A percentile compares a stretch with the other conserved stretches of the same genome.
These are phyloP conservation scores for Boletus insuetus DNA, from an alignment of 768 basidiomycete species.

Conservation along the genomic window DNA sequence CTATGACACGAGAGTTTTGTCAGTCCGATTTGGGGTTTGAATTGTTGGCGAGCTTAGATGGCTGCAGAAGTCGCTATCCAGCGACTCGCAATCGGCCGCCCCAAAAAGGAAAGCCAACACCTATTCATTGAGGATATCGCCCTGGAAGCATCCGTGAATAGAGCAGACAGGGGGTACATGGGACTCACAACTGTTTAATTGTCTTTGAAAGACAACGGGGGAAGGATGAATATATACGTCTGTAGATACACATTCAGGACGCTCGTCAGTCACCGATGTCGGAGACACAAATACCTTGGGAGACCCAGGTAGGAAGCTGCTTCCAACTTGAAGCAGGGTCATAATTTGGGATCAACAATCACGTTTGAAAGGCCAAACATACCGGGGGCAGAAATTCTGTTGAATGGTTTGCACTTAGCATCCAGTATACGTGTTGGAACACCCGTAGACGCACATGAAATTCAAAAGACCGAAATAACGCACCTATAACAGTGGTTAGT, in stretches of 20 bases:
- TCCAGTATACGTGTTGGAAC: too few species aligned
- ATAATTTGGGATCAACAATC: background rate
- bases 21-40: too few species aligned
- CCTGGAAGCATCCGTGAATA: background rate
- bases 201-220: too few species aligned
- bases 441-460: background rate
- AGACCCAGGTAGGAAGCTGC: background rate
- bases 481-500: background rate
- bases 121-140: background rate
- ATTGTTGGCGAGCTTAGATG: background rate
- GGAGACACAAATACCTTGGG: background rate
- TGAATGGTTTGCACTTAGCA: background rate
- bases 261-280: fast-evolving
- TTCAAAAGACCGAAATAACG: slow-evolving; percentile 5
- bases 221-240: background rate
- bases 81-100: slow-evolving; percentile 5
- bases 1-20: too few species aligned
- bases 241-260: background rate
- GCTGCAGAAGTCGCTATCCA: background rate
- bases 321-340: background rate
- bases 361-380: background rate
- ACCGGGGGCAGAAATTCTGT: background rate
- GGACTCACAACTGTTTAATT: background rate
- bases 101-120: background rate
- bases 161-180: too few species aligned